Base-by-base conservation (phyloP, 306 rosid genomes). In the Fragaria iinumae region DNA sequence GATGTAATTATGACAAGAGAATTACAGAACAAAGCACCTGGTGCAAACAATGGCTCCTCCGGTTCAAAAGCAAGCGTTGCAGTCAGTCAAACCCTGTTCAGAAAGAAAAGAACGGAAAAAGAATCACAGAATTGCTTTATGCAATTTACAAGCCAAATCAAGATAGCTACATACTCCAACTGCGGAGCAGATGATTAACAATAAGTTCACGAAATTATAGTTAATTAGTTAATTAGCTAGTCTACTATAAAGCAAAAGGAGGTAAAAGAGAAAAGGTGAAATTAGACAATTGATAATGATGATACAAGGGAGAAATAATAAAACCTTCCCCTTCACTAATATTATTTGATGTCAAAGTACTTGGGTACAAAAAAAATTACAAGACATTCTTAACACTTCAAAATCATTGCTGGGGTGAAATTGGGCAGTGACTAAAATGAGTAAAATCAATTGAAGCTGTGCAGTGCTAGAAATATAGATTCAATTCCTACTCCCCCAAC, bases 311-410 rank as follows among this genome's bases (percentile, higher is more conserved):
- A 86, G 87, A 86, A 79, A 64, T 62, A 52, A 69, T 71, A 85
- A 88, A 85, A 88, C 62, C 82, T 86, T 90, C 92, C 90, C 89
- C 89, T 83, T 80, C 21, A 78, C 69, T 80, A 84, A 83, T 83
- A 82, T 86, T 86, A 90, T 82, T 85, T 76, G 53, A 73, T 41
- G 43, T 41, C 77, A 57, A 73, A 84, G 80, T 75, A 81, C 76
- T 49, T 75, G 81, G 86, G 88, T 73, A 81, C 85, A 87, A 73
- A 73, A 83, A 83, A 72, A 75, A 85, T 79, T 77, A 80, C 89
- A 21, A 56, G 80, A 82, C 89, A 83, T 78, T 66, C 78, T 64
- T 80, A 82, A 78, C 72, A 72, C 73, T 80, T 76, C 77, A 77
- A 84, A 81, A 83, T 80, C 84, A 82, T 77, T 17, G n/a, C n/a